A percentile compares a stretch with the other conserved stretches of the same genome.
Conservation (phyloP, 164 flowering plant genomes). For the Kingdonia uniflora region DNA sequence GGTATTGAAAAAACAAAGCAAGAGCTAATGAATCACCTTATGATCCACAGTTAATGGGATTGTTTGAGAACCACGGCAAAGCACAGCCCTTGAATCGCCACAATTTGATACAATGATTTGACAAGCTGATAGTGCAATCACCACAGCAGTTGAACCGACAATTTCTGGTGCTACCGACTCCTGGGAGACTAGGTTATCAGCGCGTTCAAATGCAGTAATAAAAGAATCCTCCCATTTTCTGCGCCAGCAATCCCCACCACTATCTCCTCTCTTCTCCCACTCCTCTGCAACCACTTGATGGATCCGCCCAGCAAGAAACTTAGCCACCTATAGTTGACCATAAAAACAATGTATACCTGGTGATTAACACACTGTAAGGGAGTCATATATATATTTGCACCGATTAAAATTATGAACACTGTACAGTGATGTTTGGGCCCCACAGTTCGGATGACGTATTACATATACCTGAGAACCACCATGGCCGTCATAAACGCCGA, state of each 20-base stretch:
- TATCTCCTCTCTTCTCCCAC: constrained; percentile 28
- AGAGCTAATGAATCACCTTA: constrained; percentile 31
- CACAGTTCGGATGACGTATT: not conserved
- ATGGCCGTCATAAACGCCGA: constrained; percentile 83
- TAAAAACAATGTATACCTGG: too few species aligned
- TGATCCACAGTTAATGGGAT: constrained; percentile 60
- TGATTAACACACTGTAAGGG: not conserved
- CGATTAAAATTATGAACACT: not conserved
- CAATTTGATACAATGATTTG: constrained; percentile 67
- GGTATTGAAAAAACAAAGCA: not conserved
- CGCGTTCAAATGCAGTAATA: constrained; percentile 34
- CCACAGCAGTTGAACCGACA: constrained; percentile 73
- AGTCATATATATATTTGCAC: not conserved
- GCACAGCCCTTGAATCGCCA: constrained; percentile 76
- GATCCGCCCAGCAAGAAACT: constrained; percentile 43
- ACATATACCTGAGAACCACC: constrained; percentile 64
- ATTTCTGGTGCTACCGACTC: constrained; percentile 41
- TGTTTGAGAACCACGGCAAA: constrained; percentile 43
- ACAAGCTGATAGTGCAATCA: constrained; percentile 48
- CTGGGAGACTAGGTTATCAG: constrained; percentile 30
- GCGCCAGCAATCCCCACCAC: constrained; percentile 37
- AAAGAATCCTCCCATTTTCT: constrained; percentile 37
- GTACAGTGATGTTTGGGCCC: not conserved
- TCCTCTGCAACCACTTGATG: constrained; percentile 51
- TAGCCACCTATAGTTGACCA: too few species aligned